Evolutionary conservation across 169 alveolate genomes (phyloP), one percentile per base, ranked within the genome.

Genomic region (Plasmodium chabaudi): DNA sequence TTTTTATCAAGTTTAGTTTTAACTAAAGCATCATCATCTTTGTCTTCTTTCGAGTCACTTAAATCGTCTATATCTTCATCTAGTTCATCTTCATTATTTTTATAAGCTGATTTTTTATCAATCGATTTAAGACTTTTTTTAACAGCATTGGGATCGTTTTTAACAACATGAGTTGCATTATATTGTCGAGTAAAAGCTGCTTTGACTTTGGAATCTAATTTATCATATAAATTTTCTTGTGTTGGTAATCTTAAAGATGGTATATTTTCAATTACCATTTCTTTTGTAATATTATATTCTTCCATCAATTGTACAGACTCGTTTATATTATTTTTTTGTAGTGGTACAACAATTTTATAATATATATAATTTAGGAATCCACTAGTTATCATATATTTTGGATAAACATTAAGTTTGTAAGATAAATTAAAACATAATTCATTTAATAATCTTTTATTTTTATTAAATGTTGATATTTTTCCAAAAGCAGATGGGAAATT

Each of bases 401-500:
- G 87, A 61, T 72, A 67, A 23, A 63, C 91, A 59, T 88, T 72
- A 10, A 74, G 60, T 59, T 72, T 72, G 10, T 72, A 88, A 6
- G 87, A 88, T 51, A 73, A 19, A 75, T 88, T 72, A 75, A 88
- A 72, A 75, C 88, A 88, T 15, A 88, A 42, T 73, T 97, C 98
- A 56, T 89, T 88, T 4, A 96, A 77, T 57, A 95, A 93, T 93
- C 99, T 94, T 88, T 93, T 96, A 53, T 96, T 95, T 93, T 98
- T 98, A 59, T 94, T 94, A 44, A 94, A 87, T 1, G 99, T 92
- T 0, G 99, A 96, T 53, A 94, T 95, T 72, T 97, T 97, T 23
- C 99, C 99, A 19, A 97, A 90, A 92, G 96, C 97, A 68, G 97
- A 97, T 17, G 99, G 99, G 89, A 98, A 98, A 88, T 95, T 94